Conservation (phyloP, 2,329 filamentous ascomycete species). For the Penicillium paneum region DNA sequence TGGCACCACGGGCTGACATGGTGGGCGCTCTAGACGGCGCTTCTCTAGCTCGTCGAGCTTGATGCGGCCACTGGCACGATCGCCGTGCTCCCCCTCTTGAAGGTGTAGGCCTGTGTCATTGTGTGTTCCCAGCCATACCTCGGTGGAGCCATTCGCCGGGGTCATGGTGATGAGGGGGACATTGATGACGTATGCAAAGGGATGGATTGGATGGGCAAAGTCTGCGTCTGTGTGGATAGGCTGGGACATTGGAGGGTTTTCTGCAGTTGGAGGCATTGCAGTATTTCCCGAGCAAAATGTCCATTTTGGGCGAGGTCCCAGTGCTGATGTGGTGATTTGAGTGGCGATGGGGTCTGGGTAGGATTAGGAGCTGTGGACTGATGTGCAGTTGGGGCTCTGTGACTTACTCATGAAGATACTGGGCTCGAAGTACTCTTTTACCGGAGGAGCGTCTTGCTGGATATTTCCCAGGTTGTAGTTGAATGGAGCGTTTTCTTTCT, state of each 20-base stretch:
- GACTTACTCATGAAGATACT: constrained; percentile 55
- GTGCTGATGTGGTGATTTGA: constrained; percentile 42
- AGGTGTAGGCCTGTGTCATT: constrained; percentile 30
- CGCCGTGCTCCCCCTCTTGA: constrained; percentile 52
- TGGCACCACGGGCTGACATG: constrained; percentile 51
- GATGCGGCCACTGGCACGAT: constrained; percentile 53
- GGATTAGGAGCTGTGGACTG: background rate
- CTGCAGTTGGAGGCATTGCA: constrained; percentile 49
- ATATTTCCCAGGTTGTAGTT: constrained; percentile 60
- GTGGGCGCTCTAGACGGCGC: constrained; percentile 40
- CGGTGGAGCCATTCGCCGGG: constrained; percentile 55
- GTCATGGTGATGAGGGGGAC: constrained; percentile 52
- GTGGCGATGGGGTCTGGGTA: constrained; percentile 50
- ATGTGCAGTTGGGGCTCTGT: background rate
- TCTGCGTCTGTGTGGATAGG: constrained; percentile 61
- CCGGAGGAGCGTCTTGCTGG: constrained; percentile 58
- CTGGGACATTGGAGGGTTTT: constrained; percentile 30
- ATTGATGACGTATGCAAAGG: constrained; percentile 57
- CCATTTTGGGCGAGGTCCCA: constrained; percentile 56
- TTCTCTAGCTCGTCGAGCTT: constrained; percentile 35
- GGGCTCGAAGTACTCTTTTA: constrained; percentile 48
- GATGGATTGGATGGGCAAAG: constrained; percentile 53
- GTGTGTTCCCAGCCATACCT: constrained; percentile 60
- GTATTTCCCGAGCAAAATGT: constrained; percentile 56
- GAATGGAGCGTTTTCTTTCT: constrained; percentile 56